Evolutionary conservation across 768 basidiomycete genomes (phyloP), one percentile per base, ranked within the genome.

Genomic region (Pholiota microspora): DNA sequence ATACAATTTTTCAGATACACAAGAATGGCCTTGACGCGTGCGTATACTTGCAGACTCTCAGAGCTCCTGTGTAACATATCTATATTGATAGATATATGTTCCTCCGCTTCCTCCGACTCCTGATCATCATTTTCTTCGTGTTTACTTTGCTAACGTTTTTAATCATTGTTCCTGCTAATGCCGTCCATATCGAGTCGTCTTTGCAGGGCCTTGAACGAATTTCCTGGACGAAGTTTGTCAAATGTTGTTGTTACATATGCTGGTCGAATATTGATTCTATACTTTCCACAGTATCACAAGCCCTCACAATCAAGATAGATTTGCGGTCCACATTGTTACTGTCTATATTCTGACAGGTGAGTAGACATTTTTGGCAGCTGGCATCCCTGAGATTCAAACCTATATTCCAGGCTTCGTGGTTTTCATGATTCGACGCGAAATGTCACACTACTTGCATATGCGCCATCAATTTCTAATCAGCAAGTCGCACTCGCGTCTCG

Each of bases 1-100:
- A 21, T 25, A 4, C 32, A 25, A n/a, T n/a, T 44, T 51, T 54
- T 15, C 49, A 82, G 80, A 83, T 81, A 56, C 64, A 73, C 15
- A 80, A 81, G 65, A 86, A 86, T 68, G 84, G 84, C 0, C 72
- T 85, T 50, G 88, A 89, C 67, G 85, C 87, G 65, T 64, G 13
- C 27, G 60, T 60, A 23, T 18, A 42, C 16, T 31, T 12, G 29
- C 6, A 31, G 29, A 31, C 12, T 31, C 6, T 12, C 6, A 6
- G 29, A 31, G 29, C 6, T 31, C 29, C 29, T 6, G 7, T 12
- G 29, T 31, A n/a, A n/a, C n/a, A n/a, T n/a, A n/a, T n/a, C n/a
- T n/a, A n/a, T n/a, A n/a, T n/a, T n/a, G n/a, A n/a, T 53, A 77
- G 76, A 38, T 79, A 79, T 55, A 77, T 87, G 75, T 76, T 87